Evolutionary conservation across 2,329 filamentous ascomycete species (phyloP), one percentile per base, ranked within the genome.

Genomic region (Aspergillus novoparasiticus): DNA sequence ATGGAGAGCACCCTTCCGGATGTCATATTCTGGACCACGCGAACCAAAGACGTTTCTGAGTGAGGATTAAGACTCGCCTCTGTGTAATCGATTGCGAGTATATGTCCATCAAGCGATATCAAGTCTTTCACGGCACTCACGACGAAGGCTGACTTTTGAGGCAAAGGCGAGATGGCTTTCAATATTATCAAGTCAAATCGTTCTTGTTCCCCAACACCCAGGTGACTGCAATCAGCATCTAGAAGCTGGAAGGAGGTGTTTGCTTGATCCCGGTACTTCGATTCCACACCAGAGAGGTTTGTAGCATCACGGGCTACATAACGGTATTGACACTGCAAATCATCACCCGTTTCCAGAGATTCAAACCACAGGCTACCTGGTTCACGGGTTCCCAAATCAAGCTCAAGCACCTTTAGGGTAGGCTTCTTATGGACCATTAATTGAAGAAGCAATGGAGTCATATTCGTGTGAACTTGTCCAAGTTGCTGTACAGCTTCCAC

Each of bases 131-230:
- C n/a, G 6, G 41, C 28, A 12, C 30, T 19, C 2, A 57, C 9
- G 1, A 51, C n/a, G 6, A 34, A 10, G 1, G 1, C 4, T 43
- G 23, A 43, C 1, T 21, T 41, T 3, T 59, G 21, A 4, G 32
- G n/a, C 34, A 59, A 43, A 21, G 57, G 21, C 10, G 41, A 41
- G 32, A 57, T 23, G 14, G 39, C 41, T 30, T 61, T 61, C 8
- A 64, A 4, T 5, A 61, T 64, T 19, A 64, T 26, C 19, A 61
- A 30, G 43, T 64, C 62, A 19, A 61, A 64, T 12, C 16, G 6
- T 5, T 58, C 23, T 12, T 64, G 55, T 6, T 4, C 8, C 5
- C 21, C 28, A 16, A 56, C 23, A 23, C 57, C 57, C 26, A 61
- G 21, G 34, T 41, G 53, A 6, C 30, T 28, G 4, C 34, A n/a